Evolutionary conservation across 805 yeast genomes (phyloP).

Genomic region (Suhomyces sp.): DNA sequence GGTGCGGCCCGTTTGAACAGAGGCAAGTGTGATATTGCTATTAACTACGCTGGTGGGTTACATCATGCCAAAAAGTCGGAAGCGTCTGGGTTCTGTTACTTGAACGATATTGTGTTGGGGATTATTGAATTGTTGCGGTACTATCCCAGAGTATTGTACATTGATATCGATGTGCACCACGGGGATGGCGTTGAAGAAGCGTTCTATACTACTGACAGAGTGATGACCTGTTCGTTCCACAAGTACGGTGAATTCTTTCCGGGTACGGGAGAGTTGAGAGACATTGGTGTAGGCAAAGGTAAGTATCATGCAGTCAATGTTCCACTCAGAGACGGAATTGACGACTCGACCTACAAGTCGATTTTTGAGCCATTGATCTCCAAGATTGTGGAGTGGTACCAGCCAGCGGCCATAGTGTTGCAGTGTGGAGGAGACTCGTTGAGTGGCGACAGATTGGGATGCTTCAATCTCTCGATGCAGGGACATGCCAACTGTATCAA

Average conservation of each 20-base stretch:
- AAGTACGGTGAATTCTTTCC: slow-evolving; percentile 93
- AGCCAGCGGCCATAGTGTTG: slow-evolving; percentile 93
- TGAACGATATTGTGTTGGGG: slow-evolving; percentile 86
- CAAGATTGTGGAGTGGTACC: slow-evolving; percentile 77
- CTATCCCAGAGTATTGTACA: slow-evolving; percentile 82
- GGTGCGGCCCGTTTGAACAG: slow-evolving; percentile 81
- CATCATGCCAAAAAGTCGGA: slow-evolving; percentile 91
- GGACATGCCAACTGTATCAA: slow-evolving; percentile 97
- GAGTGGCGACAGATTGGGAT: slow-evolving; percentile 93
- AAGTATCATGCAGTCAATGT: slow-evolving; percentile 82
- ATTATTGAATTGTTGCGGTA: slow-evolving; percentile 74
- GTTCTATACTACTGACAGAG: slow-evolving; percentile 86
- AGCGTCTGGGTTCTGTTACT: slow-evolving; percentile 88
- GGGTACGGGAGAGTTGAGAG: slow-evolving; percentile 85
- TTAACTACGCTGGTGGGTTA: slow-evolving; percentile 90
- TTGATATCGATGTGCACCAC: slow-evolving; percentile 89
- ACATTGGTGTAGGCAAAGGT: slow-evolving; percentile 81
- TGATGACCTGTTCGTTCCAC: slow-evolving; percentile 87
- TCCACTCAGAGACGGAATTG: slow-evolving; percentile 89
- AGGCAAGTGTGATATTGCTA: slow-evolving; percentile 86
- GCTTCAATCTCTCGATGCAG: slow-evolving; percentile 87
- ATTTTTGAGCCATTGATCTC: slow-evolving; percentile 86
- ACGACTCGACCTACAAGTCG: slow-evolving; percentile 81
- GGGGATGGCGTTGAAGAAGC: slow-evolving; percentile 97
- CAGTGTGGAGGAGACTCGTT: slow-evolving; percentile 99